These are phyloP conservation scores for Myxozyma nipponensis DNA, from an alignment of 805 yeast species.

Conservation along the genomic window DNA sequence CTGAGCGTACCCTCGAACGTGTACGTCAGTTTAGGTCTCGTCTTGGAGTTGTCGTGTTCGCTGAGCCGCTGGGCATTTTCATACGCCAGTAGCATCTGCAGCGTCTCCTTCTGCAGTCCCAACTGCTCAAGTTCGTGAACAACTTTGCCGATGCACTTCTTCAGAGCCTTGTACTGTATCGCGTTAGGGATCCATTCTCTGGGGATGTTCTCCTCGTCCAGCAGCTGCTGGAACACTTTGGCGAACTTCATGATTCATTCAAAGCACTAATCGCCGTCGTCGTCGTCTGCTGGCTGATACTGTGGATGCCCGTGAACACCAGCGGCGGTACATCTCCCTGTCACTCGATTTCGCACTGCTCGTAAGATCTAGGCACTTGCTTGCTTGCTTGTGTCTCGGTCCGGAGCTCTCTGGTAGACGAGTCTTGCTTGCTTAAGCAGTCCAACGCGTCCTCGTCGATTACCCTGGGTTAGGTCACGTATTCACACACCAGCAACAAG, in stretches of 20 bases:
- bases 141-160: conserved; percentile 62
- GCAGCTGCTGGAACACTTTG: conserved; percentile 60
- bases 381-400: too few relatives aligned
- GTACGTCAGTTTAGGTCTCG: conserved; percentile 21
- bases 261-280: too few relatives aligned
- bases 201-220: conserved; percentile 59
- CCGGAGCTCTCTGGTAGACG: too few relatives aligned
- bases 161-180: conserved; percentile 66
- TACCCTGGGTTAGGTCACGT: too few relatives aligned
- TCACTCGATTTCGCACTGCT: too few relatives aligned
- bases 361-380: too few relatives aligned
- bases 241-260: conserved; percentile 62
- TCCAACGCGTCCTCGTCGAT: too few relatives aligned
- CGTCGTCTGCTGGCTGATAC: too few relatives aligned
- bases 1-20: conserved; percentile 26
- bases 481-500: too few relatives aligned
- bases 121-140: conserved; percentile 58
- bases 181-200: conserved; percentile 64
- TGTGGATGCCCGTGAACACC: too few relatives aligned
- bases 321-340: too few relatives aligned
- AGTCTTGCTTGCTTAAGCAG: too few relatives aligned
- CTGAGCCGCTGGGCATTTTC: conserved; percentile 17
- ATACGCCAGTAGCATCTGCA: conserved; percentile 32
- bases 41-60: background rate
- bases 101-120: conserved; percentile 51